These are phyloP conservation scores for Diaporthe capsici DNA, from an alignment of 2,329 filamentous ascomycete species.

Conservation along the genomic window DNA sequence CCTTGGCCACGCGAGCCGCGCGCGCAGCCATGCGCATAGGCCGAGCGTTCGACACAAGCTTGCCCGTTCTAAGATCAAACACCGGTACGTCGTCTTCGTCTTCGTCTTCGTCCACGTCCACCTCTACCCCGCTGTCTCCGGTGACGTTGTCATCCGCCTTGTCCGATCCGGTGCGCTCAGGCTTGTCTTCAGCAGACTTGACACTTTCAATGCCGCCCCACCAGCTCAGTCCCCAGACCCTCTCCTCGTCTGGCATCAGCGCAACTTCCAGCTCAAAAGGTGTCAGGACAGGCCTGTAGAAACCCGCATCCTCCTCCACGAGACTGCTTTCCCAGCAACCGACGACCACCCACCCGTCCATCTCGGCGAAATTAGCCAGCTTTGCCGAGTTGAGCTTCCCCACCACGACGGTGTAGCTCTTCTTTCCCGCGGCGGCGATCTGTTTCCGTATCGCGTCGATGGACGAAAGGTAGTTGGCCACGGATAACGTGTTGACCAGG, in stretches of 20 bases:
- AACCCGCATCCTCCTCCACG: slow-evolving; percentile 85
- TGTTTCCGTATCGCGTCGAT: slow-evolving; percentile 79
- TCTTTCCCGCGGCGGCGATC: slow-evolving; percentile 88
- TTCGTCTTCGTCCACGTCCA: slow-evolving; percentile 71
- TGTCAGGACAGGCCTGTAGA: slow-evolving; percentile 92
- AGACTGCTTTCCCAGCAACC: slow-evolving; percentile 98
- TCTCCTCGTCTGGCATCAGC: slow-evolving; percentile 79
- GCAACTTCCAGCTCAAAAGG: slow-evolving; percentile 91
- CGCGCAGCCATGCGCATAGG: slow-evolving; percentile 73
- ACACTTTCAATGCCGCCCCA: slow-evolving; percentile 86
- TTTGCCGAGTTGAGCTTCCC: slow-evolving; percentile 97
- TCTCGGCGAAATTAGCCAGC: slow-evolving; percentile 94
- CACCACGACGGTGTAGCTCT: slow-evolving; percentile 95
- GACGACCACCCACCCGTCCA: slow-evolving; percentile 97
- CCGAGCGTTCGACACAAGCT: slow-evolving; percentile 82
- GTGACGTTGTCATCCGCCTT: slow-evolving; percentile 44
- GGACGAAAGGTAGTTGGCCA: slow-evolving; percentile 89
- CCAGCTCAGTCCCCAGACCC: slow-evolving; percentile 92
- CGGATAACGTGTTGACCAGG: slow-evolving; percentile 93
- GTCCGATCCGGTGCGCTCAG: slow-evolving; percentile 44
- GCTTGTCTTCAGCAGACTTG: slow-evolving; percentile 56
- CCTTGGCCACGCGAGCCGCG: slow-evolving; percentile 43
- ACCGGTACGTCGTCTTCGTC: slow-evolving; percentile 88
- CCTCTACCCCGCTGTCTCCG: slow-evolving; percentile 35
- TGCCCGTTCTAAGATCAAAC: slow-evolving; percentile 91